Evolutionary conservation across 2,329 filamentous ascomycete species (phyloP).

Genomic region (Immersiporthe knoxdaviesiana): DNA sequence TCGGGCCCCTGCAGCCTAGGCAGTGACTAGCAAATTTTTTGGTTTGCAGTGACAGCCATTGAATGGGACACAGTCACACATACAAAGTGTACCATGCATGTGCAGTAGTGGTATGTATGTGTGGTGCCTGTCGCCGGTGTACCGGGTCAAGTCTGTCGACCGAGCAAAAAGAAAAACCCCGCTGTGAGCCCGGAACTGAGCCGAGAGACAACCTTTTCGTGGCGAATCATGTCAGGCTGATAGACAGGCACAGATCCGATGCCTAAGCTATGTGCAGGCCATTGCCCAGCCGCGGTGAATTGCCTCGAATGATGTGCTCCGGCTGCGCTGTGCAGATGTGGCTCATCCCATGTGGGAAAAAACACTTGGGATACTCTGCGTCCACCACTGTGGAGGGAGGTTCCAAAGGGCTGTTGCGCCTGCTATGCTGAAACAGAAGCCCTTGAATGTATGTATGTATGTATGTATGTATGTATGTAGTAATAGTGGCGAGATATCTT

Average conservation of each 20-base stretch:
- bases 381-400: background rate
- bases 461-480: too few relatives aligned
- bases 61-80: too few relatives aligned
- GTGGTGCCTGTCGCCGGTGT: background rate
- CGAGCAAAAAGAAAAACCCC: too few relatives aligned
- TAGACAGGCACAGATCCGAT: background rate
- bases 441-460: too few relatives aligned
- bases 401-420: background rate
- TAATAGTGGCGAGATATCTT: background rate
- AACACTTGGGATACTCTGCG: background rate
- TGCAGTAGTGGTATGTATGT: background rate
- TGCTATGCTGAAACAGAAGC: background rate
- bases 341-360: background rate
- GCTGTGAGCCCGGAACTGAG: too few relatives aligned
- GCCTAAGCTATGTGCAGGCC: background rate
- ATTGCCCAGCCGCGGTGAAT: background rate
- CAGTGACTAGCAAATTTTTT: background rate
- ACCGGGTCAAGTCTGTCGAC: background rate
- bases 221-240: background rate
- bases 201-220: too few relatives aligned
- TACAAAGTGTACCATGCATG: background rate
- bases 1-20: background rate
- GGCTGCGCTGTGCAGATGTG: conserved; percentile 1
- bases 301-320: background rate
- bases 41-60: background rate